Conservation (phyloP, 768 basidiomycete species). For the Rhodotorula taiwanensis region DNA sequence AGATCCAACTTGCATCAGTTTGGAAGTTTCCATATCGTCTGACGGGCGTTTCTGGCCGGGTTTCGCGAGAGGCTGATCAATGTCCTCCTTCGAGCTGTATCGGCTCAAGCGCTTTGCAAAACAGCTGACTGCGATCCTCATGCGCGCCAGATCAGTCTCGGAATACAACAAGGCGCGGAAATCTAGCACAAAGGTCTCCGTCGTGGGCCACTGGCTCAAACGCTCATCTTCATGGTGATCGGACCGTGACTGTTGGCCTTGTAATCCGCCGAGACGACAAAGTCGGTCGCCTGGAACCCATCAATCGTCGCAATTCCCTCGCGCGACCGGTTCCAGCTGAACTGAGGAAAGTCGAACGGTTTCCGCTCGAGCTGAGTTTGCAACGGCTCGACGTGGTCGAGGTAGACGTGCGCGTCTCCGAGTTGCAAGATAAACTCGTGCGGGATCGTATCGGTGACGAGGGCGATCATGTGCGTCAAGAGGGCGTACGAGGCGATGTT, state of each 20-base stretch:
- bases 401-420: constrained; percentile 94
- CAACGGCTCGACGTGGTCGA: constrained; percentile 83
- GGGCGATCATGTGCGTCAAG: constrained; percentile 96
- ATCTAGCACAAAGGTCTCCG: too few species aligned
- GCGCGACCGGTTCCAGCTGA: constrained; percentile 64
- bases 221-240: constrained; percentile 85
- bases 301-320: constrained; percentile 54
- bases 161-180: too few species aligned
- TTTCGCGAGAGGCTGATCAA: too few species aligned
- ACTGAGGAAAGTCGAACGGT: constrained; percentile 74
- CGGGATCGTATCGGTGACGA: constrained; percentile 74
- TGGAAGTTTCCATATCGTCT: too few species aligned
- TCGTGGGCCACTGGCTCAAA: not conserved
- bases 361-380: constrained; percentile 68
- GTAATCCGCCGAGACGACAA: constrained; percentile 72
- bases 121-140: too few species aligned
- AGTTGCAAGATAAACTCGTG: constrained; percentile 91
- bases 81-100: too few species aligned
- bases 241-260: constrained; percentile 59
- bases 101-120: too few species aligned
- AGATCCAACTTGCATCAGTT: too few species aligned
- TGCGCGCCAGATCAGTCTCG: too few species aligned
- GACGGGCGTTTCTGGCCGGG: too few species aligned
- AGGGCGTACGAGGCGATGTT: constrained; percentile 98
- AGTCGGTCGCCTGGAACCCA: constrained; percentile 69